These are phyloP conservation scores for Casaregolazyma suthepensis DNA, from an alignment of 1,139 yeast species.

Conservation along the genomic window DNA sequence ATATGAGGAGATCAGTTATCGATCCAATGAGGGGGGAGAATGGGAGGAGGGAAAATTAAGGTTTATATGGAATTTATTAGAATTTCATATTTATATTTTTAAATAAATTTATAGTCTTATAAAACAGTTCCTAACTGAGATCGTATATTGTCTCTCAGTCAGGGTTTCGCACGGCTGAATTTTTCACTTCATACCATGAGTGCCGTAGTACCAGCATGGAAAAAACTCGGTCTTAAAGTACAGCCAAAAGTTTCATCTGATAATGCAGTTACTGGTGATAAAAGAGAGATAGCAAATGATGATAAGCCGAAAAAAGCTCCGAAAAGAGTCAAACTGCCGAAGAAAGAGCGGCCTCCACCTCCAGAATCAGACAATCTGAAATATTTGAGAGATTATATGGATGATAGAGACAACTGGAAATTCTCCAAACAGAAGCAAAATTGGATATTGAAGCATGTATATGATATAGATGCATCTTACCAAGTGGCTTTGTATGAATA, in stretches of 20 bases:
- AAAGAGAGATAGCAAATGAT: constrained; percentile 11
- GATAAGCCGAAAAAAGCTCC: constrained; percentile 48
- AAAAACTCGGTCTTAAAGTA: constrained; percentile 69
- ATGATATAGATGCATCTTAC: constrained; percentile 50
- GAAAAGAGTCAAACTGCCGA: constrained; percentile 70
- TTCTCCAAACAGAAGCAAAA: constrained; percentile 92
- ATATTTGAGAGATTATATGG: constrained; percentile 61
- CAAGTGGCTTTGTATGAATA: constrained; percentile 51
- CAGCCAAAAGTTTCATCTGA: constrained; percentile 18
- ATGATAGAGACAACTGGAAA: constrained; percentile 69
- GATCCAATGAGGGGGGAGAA: neutral
- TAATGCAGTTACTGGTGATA: neutral
- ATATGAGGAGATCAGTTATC: neutral
- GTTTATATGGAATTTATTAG: neutral
- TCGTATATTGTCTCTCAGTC: neutral
- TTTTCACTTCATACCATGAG: neutral
- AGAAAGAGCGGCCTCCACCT: constrained; percentile 64
- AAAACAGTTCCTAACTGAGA: neutral
- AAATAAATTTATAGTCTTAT: too few relatives aligned
- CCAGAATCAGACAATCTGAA: constrained; percentile 78
- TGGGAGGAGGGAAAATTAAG: neutral
- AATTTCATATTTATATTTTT: neutral
- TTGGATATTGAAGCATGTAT: constrained; percentile 75
- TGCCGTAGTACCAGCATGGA: constrained; percentile 76
- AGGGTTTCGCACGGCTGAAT: neutral